Conservation (phyloP, 805 yeast genomes). For the Hanseniaspora jakobsenii region DNA sequence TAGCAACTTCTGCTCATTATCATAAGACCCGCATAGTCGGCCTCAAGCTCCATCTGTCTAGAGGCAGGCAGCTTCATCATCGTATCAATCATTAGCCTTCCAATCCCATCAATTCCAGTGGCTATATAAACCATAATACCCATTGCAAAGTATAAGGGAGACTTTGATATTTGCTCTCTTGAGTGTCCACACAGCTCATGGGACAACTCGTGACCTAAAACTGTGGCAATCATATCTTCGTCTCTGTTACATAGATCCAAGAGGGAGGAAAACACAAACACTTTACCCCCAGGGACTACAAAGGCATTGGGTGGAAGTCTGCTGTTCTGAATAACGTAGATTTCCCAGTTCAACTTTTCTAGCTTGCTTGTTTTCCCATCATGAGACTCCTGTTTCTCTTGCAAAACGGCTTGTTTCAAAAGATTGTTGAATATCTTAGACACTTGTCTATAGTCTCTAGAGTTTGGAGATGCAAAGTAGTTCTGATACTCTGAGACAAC, state of each 20-base stretch:
- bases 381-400: constrained; percentile 23
- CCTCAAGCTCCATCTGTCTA: constrained; percentile 89
- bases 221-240: constrained; percentile 93
- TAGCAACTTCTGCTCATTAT: constrained; percentile 85
- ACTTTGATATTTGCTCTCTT: constrained; percentile 64
- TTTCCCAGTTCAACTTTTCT: constrained; percentile 47
- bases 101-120: constrained; percentile 48
- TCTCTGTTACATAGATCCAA: constrained; percentile 56
- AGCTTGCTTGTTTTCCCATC: constrained; percentile 22
- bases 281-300: constrained; percentile 91
- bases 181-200: constrained; percentile 91
- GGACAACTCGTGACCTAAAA: constrained; percentile 82
- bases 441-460: constrained; percentile 50
- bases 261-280: constrained; percentile 73
- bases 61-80: constrained; percentile 70
- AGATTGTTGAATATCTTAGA: constrained; percentile 52
- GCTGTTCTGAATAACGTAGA: constrained; percentile 65
- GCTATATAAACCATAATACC: constrained; percentile 43
- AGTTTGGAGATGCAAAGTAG: constrained; percentile 46
- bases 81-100: constrained; percentile 42
- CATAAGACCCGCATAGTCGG: constrained; percentile 88
- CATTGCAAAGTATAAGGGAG: constrained; percentile 54
- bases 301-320: constrained; percentile 87
- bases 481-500: constrained; percentile 43
- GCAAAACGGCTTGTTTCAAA: constrained; percentile 43